Percentiles rank a stretch among this genome's conserved stretches.
Conservation (phyloP, 2,329 filamentous ascomycete genomes). For the Aureobasidium sp. region DNA sequence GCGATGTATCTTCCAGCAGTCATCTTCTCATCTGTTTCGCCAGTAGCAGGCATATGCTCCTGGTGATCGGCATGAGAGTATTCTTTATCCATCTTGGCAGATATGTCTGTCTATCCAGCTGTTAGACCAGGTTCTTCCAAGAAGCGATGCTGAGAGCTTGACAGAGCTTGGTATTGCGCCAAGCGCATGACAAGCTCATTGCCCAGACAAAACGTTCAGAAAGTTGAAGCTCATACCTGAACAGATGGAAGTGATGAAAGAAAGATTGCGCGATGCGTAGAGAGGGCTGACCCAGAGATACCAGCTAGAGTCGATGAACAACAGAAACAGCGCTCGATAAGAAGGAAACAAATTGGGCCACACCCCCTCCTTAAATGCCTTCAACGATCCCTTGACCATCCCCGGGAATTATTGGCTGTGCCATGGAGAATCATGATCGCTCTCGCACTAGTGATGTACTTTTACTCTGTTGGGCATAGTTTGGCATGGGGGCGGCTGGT, state of each 20-base stretch:
- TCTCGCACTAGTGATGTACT: not conserved
- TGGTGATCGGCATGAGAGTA: not conserved
- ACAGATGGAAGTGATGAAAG: not conserved
- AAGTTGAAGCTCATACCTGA: not conserved
- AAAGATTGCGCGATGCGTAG: not conserved
- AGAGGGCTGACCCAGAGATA: not conserved
- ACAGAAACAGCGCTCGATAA: not conserved
- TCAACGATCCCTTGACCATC: not conserved
- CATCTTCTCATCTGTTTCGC: constrained; percentile 24
- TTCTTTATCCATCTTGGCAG: constrained; percentile 6
- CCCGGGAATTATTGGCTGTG: not conserved
- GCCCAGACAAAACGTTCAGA: not conserved
- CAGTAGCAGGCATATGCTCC: constrained; percentile 12
- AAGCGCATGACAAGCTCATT: not conserved
- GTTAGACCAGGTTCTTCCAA: not conserved
- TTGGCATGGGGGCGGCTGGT: not conserved
- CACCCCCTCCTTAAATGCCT: not conserved
- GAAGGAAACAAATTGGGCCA: not conserved
- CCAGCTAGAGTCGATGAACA: not conserved
- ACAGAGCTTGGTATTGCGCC: not conserved
- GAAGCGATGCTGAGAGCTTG: not conserved
- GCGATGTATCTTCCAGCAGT: constrained; percentile 40
- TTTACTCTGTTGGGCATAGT: not conserved
- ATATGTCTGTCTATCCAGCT: not conserved
- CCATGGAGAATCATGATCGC: not conserved